phyloP scores from a whole-genome alignment of 1,284 basidiomycete species.

The Irpex sp. region DNA sequence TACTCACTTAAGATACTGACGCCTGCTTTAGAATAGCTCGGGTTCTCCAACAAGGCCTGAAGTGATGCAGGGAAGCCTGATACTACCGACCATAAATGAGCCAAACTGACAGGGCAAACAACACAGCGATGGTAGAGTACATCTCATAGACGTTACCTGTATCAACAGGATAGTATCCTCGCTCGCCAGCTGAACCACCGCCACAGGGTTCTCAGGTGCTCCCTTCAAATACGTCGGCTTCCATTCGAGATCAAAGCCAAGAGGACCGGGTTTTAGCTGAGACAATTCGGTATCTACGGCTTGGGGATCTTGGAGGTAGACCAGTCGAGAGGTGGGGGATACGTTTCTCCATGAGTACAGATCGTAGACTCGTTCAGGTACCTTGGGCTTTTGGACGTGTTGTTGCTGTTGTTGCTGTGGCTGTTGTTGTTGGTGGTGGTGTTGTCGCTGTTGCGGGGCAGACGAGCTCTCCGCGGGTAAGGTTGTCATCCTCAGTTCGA shows the following conservation, averaged over 20 bases:
- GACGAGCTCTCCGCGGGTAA: not conserved
- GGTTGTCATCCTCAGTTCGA: not conserved
- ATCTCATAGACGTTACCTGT: conserved; percentile 58
- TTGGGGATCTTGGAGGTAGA: conserved; percentile 23
- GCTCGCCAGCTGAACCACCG: conserved; percentile 67
- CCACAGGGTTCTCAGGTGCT: conserved; percentile 54
- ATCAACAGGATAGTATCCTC: conserved; percentile 51
- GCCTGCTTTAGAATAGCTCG: conserved; percentile 56
- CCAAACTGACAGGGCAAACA: not conserved
- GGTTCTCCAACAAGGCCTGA: conserved; percentile 44
- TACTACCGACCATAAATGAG: not conserved
- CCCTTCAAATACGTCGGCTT: conserved; percentile 53
- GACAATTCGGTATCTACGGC: conserved; percentile 23
- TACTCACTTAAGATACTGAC: conserved; percentile 64
- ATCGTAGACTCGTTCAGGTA: conserved; percentile 16
- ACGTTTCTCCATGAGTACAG: conserved; percentile 23
- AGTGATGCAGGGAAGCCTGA: conserved; percentile 57
- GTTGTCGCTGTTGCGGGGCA: not conserved
- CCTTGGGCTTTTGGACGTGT: not conserved
- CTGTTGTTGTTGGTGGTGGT: not conserved
- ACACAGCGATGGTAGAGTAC: conserved; percentile 31
- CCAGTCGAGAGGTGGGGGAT: conserved; percentile 21
- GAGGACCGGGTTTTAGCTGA: conserved; percentile 18
- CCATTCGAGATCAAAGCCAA: conserved; percentile 79
- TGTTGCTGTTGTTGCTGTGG: not conserved